Conservation (phyloP, 257 asterid species). For the Solanum bukasovii region DNA sequence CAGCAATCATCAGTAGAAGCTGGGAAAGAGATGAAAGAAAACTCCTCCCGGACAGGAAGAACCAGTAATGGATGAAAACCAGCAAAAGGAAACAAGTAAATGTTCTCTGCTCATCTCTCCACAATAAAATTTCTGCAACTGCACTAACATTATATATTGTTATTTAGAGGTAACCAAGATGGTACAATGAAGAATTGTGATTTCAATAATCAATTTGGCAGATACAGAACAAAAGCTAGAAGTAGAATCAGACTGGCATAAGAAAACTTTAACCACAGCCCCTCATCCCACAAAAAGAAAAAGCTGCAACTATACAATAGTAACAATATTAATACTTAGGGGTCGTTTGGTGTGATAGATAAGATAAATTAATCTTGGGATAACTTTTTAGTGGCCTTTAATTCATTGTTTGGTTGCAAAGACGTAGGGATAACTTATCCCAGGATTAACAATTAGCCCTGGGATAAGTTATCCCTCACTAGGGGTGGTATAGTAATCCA, state of each 20-base stretch:
- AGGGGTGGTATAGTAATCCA: no score
- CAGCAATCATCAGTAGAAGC: slow-evolving; percentile 51
- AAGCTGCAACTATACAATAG: neutral
- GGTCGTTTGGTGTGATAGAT: no score
- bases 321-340: neutral
- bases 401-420: no score
- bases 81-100: slow-evolving; percentile 50
- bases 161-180: slow-evolving; percentile 1
- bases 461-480: no score
- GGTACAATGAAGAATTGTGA: neutral
- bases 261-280: neutral
- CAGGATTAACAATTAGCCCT: no score
- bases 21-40: slow-evolving; percentile 63
- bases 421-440: no score
- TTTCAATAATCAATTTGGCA: neutral
- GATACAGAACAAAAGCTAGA: neutral
- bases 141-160: slow-evolving; percentile 26
- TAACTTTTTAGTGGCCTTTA: no score
- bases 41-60: slow-evolving; percentile 67
- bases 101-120: slow-evolving; percentile 88
- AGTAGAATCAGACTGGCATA: neutral
- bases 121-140: slow-evolving; percentile 88
- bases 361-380: no score
- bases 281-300: neutral
- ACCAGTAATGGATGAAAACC: slow-evolving; percentile 64